Conservation (phyloP, 768 basidiomycete genomes). For the Lepiota venenata region DNA sequence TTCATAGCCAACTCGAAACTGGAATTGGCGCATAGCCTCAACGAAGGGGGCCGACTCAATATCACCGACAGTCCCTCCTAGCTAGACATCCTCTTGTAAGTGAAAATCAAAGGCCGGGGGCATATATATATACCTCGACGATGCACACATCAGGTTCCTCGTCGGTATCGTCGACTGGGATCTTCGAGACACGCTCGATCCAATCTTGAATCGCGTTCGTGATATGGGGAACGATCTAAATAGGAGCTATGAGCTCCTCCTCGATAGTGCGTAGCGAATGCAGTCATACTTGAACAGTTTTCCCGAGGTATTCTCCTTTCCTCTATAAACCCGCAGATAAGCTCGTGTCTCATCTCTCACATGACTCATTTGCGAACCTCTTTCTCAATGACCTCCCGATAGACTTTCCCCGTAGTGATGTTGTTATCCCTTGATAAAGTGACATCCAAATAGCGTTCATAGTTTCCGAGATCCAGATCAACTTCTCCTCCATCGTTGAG, state of each 20-base stretch:
- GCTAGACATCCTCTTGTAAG: slow-evolving; percentile 38
- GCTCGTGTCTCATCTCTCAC: background rate
- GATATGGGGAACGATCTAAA: slow-evolving; percentile 90
- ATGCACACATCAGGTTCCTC: slow-evolving; percentile 96
- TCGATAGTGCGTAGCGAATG: background rate
- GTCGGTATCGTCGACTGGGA: slow-evolving; percentile 92
- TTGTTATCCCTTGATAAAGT: slow-evolving; percentile 95
- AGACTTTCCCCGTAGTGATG: slow-evolving; percentile 98
- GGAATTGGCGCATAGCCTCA: slow-evolving; percentile 99
- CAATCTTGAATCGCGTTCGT: slow-evolving; percentile 98
- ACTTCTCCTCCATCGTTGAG: slow-evolving; percentile 98
- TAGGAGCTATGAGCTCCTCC: background rate
- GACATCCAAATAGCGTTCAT: slow-evolving; percentile 95
- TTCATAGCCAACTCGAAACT: slow-evolving; percentile 94
- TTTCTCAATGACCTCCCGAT: slow-evolving; percentile 93
- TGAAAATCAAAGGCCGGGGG: background rate
- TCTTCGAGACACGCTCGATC: slow-evolving; percentile 92
- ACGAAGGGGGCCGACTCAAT: slow-evolving; percentile 98
- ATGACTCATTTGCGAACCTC: slow-evolving; percentile 61
- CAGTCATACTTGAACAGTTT: slow-evolving; percentile 83
- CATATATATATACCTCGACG: slow-evolving; percentile 64
- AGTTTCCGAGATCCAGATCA: slow-evolving; percentile 96
- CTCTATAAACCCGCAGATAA: slow-evolving; percentile 39
- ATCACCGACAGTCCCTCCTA: slow-evolving; percentile 97
- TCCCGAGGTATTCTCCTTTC: slow-evolving; percentile 88